These are phyloP conservation scores for Boletus pseudo-olivaceus DNA, from an alignment of 768 basidiomycete species.

Conservation along the genomic window DNA sequence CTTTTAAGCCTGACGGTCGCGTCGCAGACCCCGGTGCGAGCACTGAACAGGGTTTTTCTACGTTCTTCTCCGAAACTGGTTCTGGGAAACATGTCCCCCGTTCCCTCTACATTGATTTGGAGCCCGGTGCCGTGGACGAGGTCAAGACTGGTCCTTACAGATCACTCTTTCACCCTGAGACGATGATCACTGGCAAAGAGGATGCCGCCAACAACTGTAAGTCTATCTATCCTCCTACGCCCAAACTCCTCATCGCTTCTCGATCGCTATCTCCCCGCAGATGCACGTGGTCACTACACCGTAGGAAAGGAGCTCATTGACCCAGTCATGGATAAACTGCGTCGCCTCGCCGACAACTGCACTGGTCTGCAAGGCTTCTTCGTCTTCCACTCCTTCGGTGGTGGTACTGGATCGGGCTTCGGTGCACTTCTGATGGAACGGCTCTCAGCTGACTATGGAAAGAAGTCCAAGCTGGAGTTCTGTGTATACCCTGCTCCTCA, in stretches of 20 bases:
- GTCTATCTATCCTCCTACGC: constrained; percentile 22
- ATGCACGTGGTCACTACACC: constrained; percentile 98
- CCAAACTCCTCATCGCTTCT: constrained; percentile 9
- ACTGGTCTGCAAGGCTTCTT: constrained; percentile 99
- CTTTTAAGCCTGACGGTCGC: constrained; percentile 83
- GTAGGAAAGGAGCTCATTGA: constrained; percentile 99
- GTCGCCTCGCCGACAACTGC: constrained; percentile 97
- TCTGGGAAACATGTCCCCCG: constrained; percentile 95
- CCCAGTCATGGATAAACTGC: constrained; percentile 93
- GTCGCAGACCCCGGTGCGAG: constrained; percentile 51
- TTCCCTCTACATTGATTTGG: constrained; percentile 93
- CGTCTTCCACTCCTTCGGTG: constrained; percentile 99
- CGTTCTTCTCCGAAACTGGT: constrained; percentile 96
- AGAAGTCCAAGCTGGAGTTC: constrained; percentile 99
- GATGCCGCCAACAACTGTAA: constrained; percentile 99
- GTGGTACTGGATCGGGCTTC: constrained; percentile 98
- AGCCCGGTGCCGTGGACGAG: constrained; percentile 94
- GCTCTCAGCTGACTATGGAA: constrained; percentile 97
- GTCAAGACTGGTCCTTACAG: constrained; percentile 91
- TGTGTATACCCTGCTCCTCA: constrained; percentile 95
- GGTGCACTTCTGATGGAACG: constrained; percentile 97
- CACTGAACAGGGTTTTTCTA: constrained; percentile 87
- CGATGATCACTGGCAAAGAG: constrained; percentile 96
- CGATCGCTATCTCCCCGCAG: constrained; percentile 38
- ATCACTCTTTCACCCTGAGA: constrained; percentile 96